Evolutionary conservation across 257 asterid genomes (phyloP).

Genomic region (Fraxinus anomala): DNA sequence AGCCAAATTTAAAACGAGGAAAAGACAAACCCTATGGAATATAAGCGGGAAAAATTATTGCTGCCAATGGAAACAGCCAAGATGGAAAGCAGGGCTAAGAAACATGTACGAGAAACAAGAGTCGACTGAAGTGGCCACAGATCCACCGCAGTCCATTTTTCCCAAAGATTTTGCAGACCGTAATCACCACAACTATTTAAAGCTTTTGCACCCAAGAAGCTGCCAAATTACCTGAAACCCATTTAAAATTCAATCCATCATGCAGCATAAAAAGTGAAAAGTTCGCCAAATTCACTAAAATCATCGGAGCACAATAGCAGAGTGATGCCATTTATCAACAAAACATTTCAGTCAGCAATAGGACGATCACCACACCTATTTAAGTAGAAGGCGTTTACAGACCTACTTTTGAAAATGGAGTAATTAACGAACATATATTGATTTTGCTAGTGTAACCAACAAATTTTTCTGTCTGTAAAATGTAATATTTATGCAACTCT

Average conservation of each 20-base stretch:
- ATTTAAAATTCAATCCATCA: not conserved
- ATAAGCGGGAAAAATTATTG: too few species aligned
- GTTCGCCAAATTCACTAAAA: not conserved
- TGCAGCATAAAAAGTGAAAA: not conserved
- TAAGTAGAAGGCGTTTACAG: too few species aligned
- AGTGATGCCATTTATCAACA: not conserved
- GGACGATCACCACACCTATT: too few species aligned
- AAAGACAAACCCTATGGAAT: too few species aligned
- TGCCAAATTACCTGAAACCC: not conserved
- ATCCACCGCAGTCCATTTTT: not conserved
- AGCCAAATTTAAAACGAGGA: too few species aligned
- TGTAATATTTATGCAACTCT: not conserved
- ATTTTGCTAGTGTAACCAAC: not conserved
- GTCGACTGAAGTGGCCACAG: not conserved
- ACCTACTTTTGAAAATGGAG: too few species aligned
- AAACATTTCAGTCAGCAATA: too few species aligned
- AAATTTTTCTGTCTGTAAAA: too few species aligned
- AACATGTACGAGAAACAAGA: not conserved
- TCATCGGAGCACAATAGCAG: not conserved
- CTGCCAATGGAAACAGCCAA: too few species aligned
- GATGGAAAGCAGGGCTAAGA: too few species aligned
- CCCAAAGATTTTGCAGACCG: not conserved
- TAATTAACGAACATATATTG: not conserved
- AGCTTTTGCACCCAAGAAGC: not conserved
- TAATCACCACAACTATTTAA: not conserved